Evolutionary conservation across 2,329 filamentous ascomycete species (phyloP).

Genomic region (Colletotrichum cordylinicola): DNA sequence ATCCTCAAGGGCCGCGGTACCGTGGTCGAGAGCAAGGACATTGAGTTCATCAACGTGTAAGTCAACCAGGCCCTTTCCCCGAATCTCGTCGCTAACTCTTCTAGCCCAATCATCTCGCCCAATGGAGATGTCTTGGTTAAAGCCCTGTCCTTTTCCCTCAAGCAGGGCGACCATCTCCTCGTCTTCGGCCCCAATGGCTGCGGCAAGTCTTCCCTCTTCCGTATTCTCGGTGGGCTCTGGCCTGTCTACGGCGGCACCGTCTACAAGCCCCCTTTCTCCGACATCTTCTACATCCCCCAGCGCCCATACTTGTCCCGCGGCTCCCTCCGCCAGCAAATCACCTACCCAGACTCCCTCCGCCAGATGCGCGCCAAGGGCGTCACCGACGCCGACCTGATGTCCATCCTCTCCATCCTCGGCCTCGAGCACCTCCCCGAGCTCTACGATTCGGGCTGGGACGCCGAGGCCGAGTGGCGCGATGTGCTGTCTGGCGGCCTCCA

Average conservation of each 20-base stretch:
- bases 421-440: slow-evolving; percentile 83
- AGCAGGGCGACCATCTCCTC: slow-evolving; percentile 86
- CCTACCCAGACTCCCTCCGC: slow-evolving; percentile 88
- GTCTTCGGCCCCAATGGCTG: slow-evolving; percentile 97
- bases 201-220: slow-evolving; percentile 94
- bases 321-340: slow-evolving; percentile 93
- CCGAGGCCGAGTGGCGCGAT: slow-evolving; percentile 95
- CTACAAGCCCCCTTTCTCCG: slow-evolving; percentile 86
- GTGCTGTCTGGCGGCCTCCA: slow-evolving; percentile 91
- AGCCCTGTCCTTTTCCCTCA: slow-evolving; percentile 85
- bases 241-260: slow-evolving; percentile 96
- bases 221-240: slow-evolving; percentile 95
- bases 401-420: slow-evolving; percentile 79
- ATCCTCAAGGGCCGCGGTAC: slow-evolving; percentile 83
- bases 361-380: slow-evolving; percentile 87
- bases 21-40: slow-evolving; percentile 81
- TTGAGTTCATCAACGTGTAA: slow-evolving; percentile 83
- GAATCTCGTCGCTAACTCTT: background rate
- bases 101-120: slow-evolving; percentile 87
- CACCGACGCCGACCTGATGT: slow-evolving; percentile 79
- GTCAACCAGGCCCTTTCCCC: slow-evolving; percentile 29
- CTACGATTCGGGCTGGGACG: slow-evolving; percentile 83
- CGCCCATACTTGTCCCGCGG: slow-evolving; percentile 92
- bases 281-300: slow-evolving; percentile 98
- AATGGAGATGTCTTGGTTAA: slow-evolving; percentile 93